Conservation (phyloP, 805 yeast genomes). For the Kuraishia capsulata region DNA sequence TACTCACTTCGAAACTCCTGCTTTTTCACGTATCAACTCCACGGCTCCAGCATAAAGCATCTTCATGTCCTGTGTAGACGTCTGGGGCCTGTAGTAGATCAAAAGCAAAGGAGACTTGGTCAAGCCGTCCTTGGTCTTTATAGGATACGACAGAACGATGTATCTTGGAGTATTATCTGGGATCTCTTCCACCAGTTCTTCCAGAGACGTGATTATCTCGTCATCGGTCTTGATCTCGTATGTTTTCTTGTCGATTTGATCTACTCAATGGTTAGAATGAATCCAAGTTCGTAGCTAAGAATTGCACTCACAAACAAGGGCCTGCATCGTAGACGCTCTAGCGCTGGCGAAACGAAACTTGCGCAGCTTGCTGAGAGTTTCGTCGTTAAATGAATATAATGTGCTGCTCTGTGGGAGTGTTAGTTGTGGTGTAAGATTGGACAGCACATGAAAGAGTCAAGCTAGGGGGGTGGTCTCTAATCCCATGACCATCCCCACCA, state of each 20-base stretch:
- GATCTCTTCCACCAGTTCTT: conserved; percentile 61
- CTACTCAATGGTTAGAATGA: conserved; percentile 19
- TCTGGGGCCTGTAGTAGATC: conserved; percentile 83
- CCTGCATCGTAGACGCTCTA: conserved; percentile 51
- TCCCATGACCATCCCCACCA: too few species aligned
- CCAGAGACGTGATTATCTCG: conserved; percentile 40
- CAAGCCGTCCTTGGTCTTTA: conserved; percentile 62
- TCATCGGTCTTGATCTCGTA: conserved; percentile 44
- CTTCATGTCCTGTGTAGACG: conserved; percentile 70
- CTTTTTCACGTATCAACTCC: conserved; percentile 66
- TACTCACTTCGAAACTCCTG: conserved; percentile 51
- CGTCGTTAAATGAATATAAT: conserved; percentile 54
- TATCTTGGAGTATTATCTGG: conserved; percentile 81
- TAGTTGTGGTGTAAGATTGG: too few species aligned
- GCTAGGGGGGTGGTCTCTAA: too few species aligned
- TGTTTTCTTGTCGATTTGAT: conserved; percentile 44
- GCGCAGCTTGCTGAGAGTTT: conserved; percentile 48
- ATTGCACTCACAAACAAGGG: conserved; percentile 44
- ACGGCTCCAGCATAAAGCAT: conserved; percentile 92
- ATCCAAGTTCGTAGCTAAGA: too few species aligned
- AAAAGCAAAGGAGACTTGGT: conserved; percentile 65
- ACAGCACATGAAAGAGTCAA: too few species aligned
- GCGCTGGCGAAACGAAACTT: conserved; percentile 72
- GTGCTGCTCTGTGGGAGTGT: conserved; percentile 16
- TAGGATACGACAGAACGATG: conserved; percentile 68